Conservation (phyloP, 2,329 filamentous ascomycete genomes). For the Alternaria sp. region DNA sequence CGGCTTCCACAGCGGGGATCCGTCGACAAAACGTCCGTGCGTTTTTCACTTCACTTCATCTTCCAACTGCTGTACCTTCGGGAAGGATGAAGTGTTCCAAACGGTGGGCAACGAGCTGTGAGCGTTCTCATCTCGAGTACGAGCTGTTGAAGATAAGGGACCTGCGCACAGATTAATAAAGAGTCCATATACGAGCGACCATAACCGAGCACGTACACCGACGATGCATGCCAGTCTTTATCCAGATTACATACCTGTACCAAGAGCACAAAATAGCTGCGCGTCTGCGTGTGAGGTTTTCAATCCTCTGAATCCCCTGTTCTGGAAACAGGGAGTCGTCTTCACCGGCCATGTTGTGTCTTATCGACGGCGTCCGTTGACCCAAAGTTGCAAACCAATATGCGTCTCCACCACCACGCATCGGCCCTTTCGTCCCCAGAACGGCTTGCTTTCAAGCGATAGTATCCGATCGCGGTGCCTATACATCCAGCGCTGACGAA, state of each 20-base stretch:
- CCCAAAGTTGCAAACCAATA: not conserved
- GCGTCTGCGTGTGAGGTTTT: not conserved
- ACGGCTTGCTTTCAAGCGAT: not conserved
- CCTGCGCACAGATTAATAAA: slow-evolving; percentile 3
- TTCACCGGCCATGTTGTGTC: not conserved
- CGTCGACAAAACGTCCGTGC: slow-evolving; percentile 23
- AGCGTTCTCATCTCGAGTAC: slow-evolving; percentile 3
- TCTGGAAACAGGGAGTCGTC: not conserved
- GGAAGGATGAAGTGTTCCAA: slow-evolving; percentile 4
- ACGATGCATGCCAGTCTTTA: not conserved
- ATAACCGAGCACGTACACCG: not conserved
- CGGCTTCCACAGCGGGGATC: slow-evolving; percentile 22
- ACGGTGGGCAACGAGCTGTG: not conserved
- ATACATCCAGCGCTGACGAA: not conserved
- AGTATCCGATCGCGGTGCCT: slow-evolving; percentile 5
- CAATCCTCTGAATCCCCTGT: not conserved
- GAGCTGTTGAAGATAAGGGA: not conserved
- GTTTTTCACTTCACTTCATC: slow-evolving; percentile 30
- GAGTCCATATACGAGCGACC: not conserved
- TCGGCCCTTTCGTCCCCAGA: not conserved
- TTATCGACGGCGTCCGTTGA: slow-evolving; percentile 1
- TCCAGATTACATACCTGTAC: not conserved
- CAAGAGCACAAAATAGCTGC: not conserved
- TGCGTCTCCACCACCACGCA: not conserved
- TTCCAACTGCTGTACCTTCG: slow-evolving; percentile 12